These are phyloP conservation scores for Didymellaceae sp. DNA, from an alignment of 2,329 filamentous ascomycete genomes.

Conservation along the genomic window DNA sequence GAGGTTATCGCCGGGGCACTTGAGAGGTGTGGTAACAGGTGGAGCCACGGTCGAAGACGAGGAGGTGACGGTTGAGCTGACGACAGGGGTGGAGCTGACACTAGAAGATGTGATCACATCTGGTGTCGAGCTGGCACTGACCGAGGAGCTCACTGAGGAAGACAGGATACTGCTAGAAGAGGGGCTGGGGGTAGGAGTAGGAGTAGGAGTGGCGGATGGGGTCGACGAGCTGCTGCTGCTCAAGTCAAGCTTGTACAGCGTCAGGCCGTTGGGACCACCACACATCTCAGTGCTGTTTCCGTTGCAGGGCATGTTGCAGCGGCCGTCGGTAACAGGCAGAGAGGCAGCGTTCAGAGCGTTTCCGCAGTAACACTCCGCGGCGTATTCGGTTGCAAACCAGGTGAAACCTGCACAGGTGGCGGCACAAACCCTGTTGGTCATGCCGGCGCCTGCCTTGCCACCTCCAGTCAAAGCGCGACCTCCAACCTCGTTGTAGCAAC, in stretches of 20 bases:
- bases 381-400: conserved; percentile 8
- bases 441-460: background rate
- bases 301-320: conserved; percentile 32
- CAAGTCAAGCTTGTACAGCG: conserved; percentile 13
- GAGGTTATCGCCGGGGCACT: conserved; percentile 2
- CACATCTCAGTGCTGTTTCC: conserved; percentile 19
- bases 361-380: conserved; percentile 25
- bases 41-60: background rate
- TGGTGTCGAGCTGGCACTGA: background rate
- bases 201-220: background rate
- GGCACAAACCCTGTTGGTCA: conserved; percentile 10
- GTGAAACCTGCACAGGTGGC: conserved; percentile 1
- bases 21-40: conserved; percentile 3
- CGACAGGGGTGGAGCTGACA: background rate
- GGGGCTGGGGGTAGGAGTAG: background rate
- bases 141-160: background rate
- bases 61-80: background rate
- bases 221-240: background rate
- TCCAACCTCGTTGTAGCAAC: conserved; percentile 3
- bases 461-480: conserved; percentile 4
- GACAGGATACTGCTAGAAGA: background rate
- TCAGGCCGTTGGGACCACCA: conserved; percentile 22
- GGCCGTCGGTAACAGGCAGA: conserved; percentile 27
- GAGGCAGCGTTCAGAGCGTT: conserved; percentile 20
- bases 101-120: background rate